A percentile compares a stretch with the other conserved stretches of the same genome.
phyloP scores from a whole-genome alignment of 2,329 filamentous ascomycete genomes.

The Fusarium mundagurra region DNA sequence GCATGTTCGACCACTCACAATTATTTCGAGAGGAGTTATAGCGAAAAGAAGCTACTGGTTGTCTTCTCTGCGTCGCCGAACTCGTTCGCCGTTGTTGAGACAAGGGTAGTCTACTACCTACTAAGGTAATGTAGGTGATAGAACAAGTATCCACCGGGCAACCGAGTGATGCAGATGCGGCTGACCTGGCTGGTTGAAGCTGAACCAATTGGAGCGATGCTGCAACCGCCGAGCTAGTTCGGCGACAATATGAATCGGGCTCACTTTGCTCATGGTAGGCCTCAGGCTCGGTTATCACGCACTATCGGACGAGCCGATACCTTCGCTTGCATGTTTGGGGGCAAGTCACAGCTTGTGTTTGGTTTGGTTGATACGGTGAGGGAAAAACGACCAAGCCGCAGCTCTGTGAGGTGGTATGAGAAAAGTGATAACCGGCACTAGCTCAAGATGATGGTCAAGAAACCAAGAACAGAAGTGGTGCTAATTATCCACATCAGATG shows the following conservation, averaged over 20 bases:
- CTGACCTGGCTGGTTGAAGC: neutral
- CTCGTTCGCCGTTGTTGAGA: neutral
- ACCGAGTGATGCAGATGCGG: constrained; percentile 23
- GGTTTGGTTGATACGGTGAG: constrained; percentile 25
- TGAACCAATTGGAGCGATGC: constrained; percentile 23
- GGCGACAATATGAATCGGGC: neutral
- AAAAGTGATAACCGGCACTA: constrained; percentile 13
- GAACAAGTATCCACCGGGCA: constrained; percentile 19
- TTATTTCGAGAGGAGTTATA: neutral
- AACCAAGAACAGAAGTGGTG: neutral
- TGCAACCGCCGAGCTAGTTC: constrained; percentile 23
- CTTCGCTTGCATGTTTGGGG: constrained; percentile 29
- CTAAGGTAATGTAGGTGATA: neutral
- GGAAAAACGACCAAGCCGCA: constrained; percentile 6
- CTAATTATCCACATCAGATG: constrained; percentile 4
- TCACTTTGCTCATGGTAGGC: constrained; percentile 18
- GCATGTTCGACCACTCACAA: constrained; percentile 21
- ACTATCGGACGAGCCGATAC: constrained; percentile 36
- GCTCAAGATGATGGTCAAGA: constrained; percentile 9
- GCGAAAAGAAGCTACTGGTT: neutral
- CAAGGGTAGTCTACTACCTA: neutral
- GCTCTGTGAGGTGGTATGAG: constrained; percentile 15
- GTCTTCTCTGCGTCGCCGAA: neutral
- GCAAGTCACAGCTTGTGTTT: constrained; percentile 24
- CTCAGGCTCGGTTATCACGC: constrained; percentile 30